phyloP scores from a whole-genome alignment of 176 grass and related monocot species.

The Chloris gayana region DNA sequence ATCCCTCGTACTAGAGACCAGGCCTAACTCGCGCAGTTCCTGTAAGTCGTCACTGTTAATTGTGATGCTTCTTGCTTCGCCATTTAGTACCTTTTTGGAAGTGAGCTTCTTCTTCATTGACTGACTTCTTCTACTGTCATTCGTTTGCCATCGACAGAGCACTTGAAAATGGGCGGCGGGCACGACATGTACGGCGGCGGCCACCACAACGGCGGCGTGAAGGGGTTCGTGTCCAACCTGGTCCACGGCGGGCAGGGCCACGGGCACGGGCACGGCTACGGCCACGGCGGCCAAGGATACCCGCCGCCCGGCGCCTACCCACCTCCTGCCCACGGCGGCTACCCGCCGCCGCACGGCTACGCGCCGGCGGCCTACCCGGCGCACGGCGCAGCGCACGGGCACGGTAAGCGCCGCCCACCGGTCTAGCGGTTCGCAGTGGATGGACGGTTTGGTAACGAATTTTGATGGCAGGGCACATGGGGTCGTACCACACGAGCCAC shows the following conservation, averaged over 20 bases:
- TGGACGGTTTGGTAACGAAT: not conserved
- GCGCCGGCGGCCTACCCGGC: constrained; percentile 42
- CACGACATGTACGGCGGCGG: constrained; percentile 6
- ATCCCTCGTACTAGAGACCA: not conserved
- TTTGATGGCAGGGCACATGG: constrained; percentile 36
- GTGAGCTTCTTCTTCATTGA: too few relatives aligned
- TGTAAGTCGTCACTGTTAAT: too few relatives aligned
- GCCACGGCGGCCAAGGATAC: constrained; percentile 32
- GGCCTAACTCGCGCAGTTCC: not conserved
- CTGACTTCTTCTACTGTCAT: too few relatives aligned
- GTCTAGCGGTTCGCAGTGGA: not conserved
- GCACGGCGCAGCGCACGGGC: not conserved
- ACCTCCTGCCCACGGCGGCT: constrained; percentile 31
- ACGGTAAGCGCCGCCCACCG: constrained; percentile 1
- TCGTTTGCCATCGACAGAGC: too few relatives aligned
- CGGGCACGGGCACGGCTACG: constrained; percentile 10
- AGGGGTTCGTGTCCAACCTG: constrained; percentile 45
- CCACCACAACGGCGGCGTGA: constrained; percentile 39
- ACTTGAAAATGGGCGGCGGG: constrained; percentile 34
- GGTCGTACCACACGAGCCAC: constrained; percentile 43
- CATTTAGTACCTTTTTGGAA: too few relatives aligned
- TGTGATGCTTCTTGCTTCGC: too few relatives aligned
- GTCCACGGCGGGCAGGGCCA: constrained; percentile 24
- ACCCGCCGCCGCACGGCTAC: constrained; percentile 29
- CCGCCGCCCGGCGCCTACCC: constrained; percentile 41